These are phyloP conservation scores for Ramaria sp. DNA, from an alignment of 768 basidiomycete species.

Conservation along the genomic window DNA sequence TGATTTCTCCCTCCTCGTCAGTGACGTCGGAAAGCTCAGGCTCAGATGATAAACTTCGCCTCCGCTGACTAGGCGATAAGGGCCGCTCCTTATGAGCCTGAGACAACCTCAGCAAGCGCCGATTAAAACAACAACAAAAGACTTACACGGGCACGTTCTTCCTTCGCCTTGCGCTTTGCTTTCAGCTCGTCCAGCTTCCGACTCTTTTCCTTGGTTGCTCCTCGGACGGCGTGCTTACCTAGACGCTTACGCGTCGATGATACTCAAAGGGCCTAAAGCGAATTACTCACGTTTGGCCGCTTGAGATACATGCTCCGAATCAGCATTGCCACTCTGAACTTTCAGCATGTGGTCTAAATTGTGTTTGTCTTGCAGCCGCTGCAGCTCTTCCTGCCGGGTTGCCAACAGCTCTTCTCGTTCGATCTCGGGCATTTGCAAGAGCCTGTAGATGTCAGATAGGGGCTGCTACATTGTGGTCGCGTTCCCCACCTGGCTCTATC, in stretches of 20 bases:
- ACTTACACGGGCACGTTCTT: constrained; percentile 74
- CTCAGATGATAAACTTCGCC: constrained; percentile 62
- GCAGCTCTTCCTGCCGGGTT: constrained; percentile 69
- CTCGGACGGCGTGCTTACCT: constrained; percentile 69
- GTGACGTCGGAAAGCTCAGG: constrained; percentile 35
- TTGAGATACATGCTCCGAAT: constrained; percentile 52
- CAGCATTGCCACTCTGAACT: constrained; percentile 40
- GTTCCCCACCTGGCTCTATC: constrained; percentile 69
- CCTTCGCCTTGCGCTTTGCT: constrained; percentile 79
- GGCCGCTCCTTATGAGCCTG: constrained; percentile 29
- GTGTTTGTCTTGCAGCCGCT: constrained; percentile 58
- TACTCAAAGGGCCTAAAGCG: not conserved
- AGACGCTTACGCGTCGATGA: constrained; percentile 1
- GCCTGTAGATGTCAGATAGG: constrained; percentile 32
- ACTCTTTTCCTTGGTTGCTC: constrained; percentile 71
- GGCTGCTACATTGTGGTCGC: constrained; percentile 6
- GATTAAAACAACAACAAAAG: not conserved
- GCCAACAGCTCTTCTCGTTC: constrained; percentile 84
- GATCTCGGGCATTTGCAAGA: constrained; percentile 74
- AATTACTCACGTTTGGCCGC: constrained; percentile 61
- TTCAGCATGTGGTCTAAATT: constrained; percentile 66
- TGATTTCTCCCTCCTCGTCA: constrained; percentile 61
- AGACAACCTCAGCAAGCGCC: constrained; percentile 9
- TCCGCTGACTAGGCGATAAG: constrained; percentile 47
- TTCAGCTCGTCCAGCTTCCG: constrained; percentile 77